phyloP scores from a whole-genome alignment of 2,329 filamentous ascomycete genomes.

The Tolypocladium amazonense region DNA sequence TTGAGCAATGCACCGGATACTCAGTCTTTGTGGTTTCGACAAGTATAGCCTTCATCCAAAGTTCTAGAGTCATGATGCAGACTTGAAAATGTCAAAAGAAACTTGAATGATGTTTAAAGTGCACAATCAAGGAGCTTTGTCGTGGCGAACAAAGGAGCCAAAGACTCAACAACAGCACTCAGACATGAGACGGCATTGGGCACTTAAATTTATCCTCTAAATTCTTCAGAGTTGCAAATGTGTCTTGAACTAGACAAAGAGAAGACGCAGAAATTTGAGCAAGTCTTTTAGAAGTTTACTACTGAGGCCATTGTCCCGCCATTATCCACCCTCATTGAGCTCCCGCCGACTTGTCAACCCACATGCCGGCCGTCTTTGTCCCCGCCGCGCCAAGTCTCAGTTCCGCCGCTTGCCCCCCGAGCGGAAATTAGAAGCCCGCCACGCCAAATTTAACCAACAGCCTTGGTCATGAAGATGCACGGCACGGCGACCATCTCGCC shows the following conservation, averaged over 20 bases:
- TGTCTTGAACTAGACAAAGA: background rate
- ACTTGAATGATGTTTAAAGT: background rate
- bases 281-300: background rate
- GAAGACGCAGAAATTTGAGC: background rate
- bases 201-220: background rate
- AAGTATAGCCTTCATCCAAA: no score
- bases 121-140: background rate
- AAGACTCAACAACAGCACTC: background rate
- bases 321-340: background rate
- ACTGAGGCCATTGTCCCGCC: background rate
- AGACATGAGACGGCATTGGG: background rate
- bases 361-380: background rate
- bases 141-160: background rate
- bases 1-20: background rate
- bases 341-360: background rate
- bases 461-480: slow-evolving; percentile 10
- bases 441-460: background rate
- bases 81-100: no score
- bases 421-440: background rate
- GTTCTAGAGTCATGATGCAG: background rate
- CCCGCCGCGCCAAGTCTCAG: background rate
- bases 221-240: background rate
- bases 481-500: slow-evolving; percentile 5
- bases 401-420: background rate
- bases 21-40: background rate